These are phyloP conservation scores for Geranium brycei DNA, from an alignment of 345 rosid genomes.

Conservation along the genomic window DNA sequence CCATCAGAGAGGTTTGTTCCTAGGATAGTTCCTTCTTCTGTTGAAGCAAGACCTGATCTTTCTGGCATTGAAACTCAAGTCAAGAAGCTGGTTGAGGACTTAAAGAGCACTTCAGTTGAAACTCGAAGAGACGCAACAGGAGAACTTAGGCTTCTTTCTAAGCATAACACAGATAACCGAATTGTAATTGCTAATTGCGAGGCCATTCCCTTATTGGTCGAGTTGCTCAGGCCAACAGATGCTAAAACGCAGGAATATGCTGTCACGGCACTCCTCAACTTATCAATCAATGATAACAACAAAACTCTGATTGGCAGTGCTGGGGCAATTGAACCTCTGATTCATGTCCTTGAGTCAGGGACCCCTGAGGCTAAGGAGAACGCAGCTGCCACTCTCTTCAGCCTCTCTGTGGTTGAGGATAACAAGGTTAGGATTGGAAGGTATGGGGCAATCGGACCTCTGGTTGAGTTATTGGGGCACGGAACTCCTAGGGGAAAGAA, in stretches of 20 bases:
- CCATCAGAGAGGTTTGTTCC: conserved; percentile 62
- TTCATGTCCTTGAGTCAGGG: conserved; percentile 72
- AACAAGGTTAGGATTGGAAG: conserved; percentile 70
- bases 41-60: conserved; percentile 63
- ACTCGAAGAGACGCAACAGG: conserved; percentile 48
- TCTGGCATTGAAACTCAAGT: conserved; percentile 63
- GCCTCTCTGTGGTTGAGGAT: conserved; percentile 72
- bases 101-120: conserved; percentile 42
- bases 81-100: conserved; percentile 49
- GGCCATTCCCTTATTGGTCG: conserved; percentile 49
- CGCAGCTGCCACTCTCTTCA: conserved; percentile 76
- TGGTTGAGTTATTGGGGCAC: conserved; percentile 67
- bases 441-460: conserved; percentile 77
- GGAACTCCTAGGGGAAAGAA: conserved; percentile 82
- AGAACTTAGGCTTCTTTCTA: conserved; percentile 60
- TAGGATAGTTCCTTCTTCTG: conserved; percentile 52
- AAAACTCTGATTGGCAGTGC: conserved; percentile 58
- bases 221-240: conserved; percentile 49
- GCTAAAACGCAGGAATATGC: conserved; percentile 55
- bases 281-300: conserved; percentile 72
- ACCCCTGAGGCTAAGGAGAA: conserved; percentile 78
- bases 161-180: conserved; percentile 66
- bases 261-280: conserved; percentile 80
- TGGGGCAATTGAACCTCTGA: conserved; percentile 62
- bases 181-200: conserved; percentile 64